Percentiles rank a stretch among this genome's conserved stretches.
These are phyloP conservation scores for Curvularia sp. DNA, from an alignment of 2,329 filamentous ascomycete species.

Conservation along the genomic window DNA sequence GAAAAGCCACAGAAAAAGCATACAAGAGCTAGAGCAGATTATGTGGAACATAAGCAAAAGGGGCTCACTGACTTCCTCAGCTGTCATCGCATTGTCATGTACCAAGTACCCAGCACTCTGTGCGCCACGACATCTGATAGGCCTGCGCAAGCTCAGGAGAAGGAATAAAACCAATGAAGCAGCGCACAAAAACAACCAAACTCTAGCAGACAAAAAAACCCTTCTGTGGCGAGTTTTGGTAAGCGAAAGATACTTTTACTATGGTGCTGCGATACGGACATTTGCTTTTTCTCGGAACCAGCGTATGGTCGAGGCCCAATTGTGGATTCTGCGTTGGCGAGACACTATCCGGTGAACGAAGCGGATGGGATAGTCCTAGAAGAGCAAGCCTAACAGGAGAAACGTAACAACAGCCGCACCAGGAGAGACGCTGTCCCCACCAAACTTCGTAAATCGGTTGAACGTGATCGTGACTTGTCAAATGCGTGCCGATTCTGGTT, in stretches of 20 bases:
- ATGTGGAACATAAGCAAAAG: neutral
- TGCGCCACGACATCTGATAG: neutral
- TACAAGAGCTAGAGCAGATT: neutral
- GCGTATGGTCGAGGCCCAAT: neutral
- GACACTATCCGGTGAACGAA: neutral
- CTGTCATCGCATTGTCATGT: neutral
- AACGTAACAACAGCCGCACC: neutral
- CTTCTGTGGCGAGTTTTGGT: neutral
- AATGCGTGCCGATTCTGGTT: neutral
- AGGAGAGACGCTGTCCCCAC: neutral
- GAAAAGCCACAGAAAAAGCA: constrained; percentile 1
- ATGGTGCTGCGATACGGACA: too few species aligned
- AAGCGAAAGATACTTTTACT: neutral
- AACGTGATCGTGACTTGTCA: too few species aligned
- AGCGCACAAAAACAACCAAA: neutral
- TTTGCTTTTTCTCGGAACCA: neutral
- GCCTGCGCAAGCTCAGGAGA: neutral
- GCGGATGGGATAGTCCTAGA: neutral
- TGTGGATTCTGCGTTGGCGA: neutral
- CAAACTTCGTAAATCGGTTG: neutral
- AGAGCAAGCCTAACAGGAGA: neutral
- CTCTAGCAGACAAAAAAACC: neutral
- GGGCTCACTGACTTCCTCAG: neutral
- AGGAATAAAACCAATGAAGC: neutral
- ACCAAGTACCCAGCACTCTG: neutral